phyloP scores from a whole-genome alignment of 2,329 filamentous ascomycete genomes.

The Verticillium klebahnii region DNA sequence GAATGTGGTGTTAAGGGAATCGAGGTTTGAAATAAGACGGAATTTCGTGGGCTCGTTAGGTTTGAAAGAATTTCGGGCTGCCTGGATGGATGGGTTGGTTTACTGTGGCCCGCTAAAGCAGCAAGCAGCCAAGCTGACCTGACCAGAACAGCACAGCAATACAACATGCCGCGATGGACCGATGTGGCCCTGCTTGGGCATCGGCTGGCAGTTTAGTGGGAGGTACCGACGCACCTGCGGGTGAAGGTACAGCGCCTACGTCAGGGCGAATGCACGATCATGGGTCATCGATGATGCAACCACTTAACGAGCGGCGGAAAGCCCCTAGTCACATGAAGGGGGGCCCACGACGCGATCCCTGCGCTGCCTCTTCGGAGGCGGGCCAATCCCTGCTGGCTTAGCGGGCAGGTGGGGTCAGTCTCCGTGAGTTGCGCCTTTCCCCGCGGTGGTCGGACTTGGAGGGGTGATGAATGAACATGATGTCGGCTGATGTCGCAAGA shows the following conservation, averaged over 20 bases:
- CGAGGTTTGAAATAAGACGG: not conserved
- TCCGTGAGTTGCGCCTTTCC: not conserved
- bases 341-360: not conserved
- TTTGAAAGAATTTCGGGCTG: not conserved
- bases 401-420: not conserved
- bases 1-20: not conserved
- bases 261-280: not conserved
- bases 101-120: not conserved
- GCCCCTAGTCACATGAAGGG: not conserved
- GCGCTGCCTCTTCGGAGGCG: not conserved
- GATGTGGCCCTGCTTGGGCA: not conserved
- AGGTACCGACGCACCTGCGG: not conserved
- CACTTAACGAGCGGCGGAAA: not conserved
- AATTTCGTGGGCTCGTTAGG: not conserved
- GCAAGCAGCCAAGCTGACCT: not conserved
- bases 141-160: not conserved
- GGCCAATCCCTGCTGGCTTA: not conserved
- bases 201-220: not conserved
- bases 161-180: not conserved
- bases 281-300: conserved; percentile 3
- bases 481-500: not conserved
- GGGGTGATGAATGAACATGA: not conserved
- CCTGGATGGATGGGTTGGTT: not conserved
- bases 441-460: not conserved
- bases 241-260: not conserved